A percentile compares a stretch with the other conserved stretches of the same genome.
Conservation (phyloP, 768 basidiomycete species). For the Polyporus arcularius region DNA sequence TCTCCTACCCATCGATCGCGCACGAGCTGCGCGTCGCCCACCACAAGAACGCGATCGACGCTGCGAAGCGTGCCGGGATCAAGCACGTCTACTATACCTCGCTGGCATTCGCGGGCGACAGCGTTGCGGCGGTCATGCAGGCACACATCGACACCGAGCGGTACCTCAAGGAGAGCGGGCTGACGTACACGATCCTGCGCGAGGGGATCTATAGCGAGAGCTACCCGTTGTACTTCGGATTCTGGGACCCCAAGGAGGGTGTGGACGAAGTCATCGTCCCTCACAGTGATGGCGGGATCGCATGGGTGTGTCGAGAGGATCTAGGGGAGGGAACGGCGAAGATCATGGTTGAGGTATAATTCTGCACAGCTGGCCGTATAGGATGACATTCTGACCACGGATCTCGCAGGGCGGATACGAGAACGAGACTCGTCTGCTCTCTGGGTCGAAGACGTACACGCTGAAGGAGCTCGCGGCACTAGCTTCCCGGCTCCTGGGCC, state of each 20-base stretch:
- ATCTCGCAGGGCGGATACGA: conserved; percentile 22
- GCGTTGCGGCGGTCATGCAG: conserved; percentile 33
- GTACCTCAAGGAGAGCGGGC: conserved; percentile 33
- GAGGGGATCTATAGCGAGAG: conserved; percentile 40
- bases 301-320: conserved; percentile 37
- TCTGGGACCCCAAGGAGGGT: conserved; percentile 25
- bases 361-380: not conserved
- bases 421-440: conserved; percentile 32
- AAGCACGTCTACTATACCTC: conserved; percentile 39
- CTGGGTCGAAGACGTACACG: conserved; percentile 27
- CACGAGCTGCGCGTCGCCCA: conserved; percentile 30
- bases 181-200: conserved; percentile 36
- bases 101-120: conserved; percentile 34
- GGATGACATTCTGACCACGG: not conserved
- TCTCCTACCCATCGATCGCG: conserved; percentile 36
- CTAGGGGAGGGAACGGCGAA: conserved; percentile 38
- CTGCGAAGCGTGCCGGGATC: conserved; percentile 33
- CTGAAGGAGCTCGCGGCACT: conserved; percentile 29
- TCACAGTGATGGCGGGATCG: conserved; percentile 36
- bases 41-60: conserved; percentile 38
- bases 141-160: conserved; percentile 36
- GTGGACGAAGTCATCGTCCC: conserved; percentile 31
- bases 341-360: conserved; percentile 29
- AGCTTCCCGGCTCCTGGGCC: conserved; percentile 22
- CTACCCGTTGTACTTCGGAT: conserved; percentile 33